These are phyloP conservation scores for Osmanthus fragrans DNA, from an alignment of 257 asterid genomes.

Conservation along the genomic window DNA sequence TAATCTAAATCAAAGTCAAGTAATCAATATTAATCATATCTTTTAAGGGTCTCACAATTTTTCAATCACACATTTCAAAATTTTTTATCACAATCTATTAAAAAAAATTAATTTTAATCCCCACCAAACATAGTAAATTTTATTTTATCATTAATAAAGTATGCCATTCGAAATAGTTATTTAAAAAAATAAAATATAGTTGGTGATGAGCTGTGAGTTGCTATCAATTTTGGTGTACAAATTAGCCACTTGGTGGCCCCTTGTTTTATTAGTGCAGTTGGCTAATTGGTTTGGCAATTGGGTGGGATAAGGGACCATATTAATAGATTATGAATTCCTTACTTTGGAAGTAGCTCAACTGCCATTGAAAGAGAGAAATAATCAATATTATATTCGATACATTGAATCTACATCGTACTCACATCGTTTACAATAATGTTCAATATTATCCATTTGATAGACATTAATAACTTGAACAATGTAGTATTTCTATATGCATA, in stretches of 20 bases:
- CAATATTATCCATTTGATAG: background rate
- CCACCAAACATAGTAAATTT: no score
- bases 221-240: background rate
- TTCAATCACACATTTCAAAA: no score
- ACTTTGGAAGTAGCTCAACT: background rate
- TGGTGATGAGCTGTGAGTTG: constrained; percentile 2
- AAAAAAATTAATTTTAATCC: no score
- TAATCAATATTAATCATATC: no score
- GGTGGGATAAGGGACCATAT: background rate
- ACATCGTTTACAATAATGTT: background rate
- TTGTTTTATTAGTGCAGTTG: background rate
- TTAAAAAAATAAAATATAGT: no score
- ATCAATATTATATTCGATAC: no score
- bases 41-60: no score
- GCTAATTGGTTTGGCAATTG: background rate
- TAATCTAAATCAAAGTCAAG: no score
- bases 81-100: no score
- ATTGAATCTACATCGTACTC: background rate
- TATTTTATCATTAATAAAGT: no score
- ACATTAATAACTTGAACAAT: background rate
- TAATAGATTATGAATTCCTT: background rate
- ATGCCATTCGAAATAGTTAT: no score
- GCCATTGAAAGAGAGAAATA: background rate
- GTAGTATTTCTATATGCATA: no score
- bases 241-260: background rate